These are phyloP conservation scores for Candida smagusa DNA, from an alignment of 1,139 yeast species.

Conservation along the genomic window DNA sequence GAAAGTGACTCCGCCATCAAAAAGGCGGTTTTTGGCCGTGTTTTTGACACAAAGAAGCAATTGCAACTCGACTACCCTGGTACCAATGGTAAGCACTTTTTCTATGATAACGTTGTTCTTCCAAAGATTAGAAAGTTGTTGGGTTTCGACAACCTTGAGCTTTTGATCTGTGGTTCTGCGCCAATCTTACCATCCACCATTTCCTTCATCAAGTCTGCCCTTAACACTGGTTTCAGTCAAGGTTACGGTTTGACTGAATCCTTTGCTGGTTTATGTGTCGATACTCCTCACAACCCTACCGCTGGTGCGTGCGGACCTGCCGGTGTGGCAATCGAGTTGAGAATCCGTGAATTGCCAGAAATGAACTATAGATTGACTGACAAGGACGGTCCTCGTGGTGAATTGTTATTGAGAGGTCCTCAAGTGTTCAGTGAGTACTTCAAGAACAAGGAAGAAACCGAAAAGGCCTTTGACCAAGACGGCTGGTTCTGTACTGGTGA, in stretches of 20 bases:
- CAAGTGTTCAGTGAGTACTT: conserved; percentile 22
- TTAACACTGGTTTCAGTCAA: conserved; percentile 58
- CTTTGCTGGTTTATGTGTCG: conserved; percentile 57
- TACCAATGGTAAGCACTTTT: conserved; percentile 22
- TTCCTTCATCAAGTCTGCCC: conserved; percentile 57
- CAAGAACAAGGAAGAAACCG: conserved; percentile 25
- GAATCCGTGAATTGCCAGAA: conserved; percentile 63
- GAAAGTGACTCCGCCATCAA: conserved; percentile 16
- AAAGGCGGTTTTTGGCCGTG: conserved; percentile 10
- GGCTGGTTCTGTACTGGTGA: conserved; percentile 30
- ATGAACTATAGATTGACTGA: conserved; percentile 56
- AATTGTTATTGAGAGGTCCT: conserved; percentile 25
- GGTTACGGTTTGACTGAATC: conserved; percentile 82
- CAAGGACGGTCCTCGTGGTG: conserved; percentile 24
- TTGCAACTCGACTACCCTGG: conserved; percentile 20
- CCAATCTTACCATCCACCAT: conserved; percentile 65
- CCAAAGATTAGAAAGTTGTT: conserved; percentile 51
- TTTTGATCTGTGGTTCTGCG: conserved; percentile 65
- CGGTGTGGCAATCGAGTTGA: conserved; percentile 51
- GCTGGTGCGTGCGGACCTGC: conserved; percentile 67
- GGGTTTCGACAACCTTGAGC: conserved; percentile 52
- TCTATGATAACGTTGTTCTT: conserved; percentile 50
- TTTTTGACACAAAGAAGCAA: conserved; percentile 17
- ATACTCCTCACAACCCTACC: conserved; percentile 41
- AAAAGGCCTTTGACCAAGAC: conserved; percentile 18